A percentile compares a stretch with the other conserved stretches of the same genome.
phyloP scores from a whole-genome alignment of 2,329 filamentous ascomycete species.

The Ophiostoma piceae region DNA sequence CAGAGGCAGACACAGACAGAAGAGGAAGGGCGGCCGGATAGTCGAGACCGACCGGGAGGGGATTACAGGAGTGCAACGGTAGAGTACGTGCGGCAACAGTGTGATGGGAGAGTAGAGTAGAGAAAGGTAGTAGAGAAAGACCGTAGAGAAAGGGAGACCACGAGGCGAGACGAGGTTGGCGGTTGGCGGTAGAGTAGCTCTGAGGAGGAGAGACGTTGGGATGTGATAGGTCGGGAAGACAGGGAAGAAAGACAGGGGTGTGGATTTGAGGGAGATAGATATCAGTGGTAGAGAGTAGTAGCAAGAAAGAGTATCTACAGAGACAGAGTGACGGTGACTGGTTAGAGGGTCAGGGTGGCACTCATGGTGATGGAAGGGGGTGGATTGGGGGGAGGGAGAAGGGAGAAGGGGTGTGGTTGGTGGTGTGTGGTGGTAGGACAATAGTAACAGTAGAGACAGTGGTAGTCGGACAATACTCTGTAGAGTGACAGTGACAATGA shows the following conservation, averaged over 20 bases:
- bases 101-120: not conserved
- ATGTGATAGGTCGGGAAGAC: too few relatives aligned
- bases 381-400: not conserved
- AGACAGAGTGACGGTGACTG: not conserved
- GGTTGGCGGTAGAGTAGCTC: not conserved
- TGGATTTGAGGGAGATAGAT: too few relatives aligned
- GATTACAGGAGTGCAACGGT: constrained; percentile 10
- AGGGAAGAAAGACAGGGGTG: too few relatives aligned
- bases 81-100: constrained; percentile 10
- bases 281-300: not conserved
- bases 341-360: constrained; percentile 1
- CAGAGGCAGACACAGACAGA: not conserved
- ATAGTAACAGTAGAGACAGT: not conserved
- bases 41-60: constrained; percentile 11
- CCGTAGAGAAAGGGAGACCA: not conserved
- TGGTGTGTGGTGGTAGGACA: not conserved
- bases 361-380: not conserved
- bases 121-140: not conserved
- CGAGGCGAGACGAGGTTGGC: constrained; percentile 10
- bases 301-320: not conserved
- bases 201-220: too few relatives aligned
- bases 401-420: constrained; percentile 4
- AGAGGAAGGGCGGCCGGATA: constrained; percentile 1
- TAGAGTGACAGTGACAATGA: not conserved
- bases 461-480: not conserved